A percentile compares a stretch with the other conserved stretches of the same genome.
These are phyloP conservation scores for Fraxinus paxiana DNA, from an alignment of 305 asterid species.

Conservation along the genomic window DNA sequence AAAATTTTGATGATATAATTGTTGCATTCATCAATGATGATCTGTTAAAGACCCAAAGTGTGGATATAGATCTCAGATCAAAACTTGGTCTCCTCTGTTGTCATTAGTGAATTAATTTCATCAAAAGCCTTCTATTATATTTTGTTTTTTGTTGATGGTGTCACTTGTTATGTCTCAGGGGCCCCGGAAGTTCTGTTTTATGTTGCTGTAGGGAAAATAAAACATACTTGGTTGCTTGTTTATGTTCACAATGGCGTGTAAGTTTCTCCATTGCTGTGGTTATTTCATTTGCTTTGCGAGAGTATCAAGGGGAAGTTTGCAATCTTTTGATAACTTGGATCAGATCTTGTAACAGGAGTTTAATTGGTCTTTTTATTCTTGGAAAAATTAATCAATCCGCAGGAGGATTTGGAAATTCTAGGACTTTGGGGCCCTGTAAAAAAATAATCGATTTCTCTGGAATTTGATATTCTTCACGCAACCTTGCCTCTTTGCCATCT, in stretches of 20 bases:
- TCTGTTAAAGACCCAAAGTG: conserved; percentile 32
- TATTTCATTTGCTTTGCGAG: not conserved
- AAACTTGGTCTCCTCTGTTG: not conserved
- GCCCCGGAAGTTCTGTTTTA: not conserved
- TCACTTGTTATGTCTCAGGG: not conserved
- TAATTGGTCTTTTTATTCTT: not conserved
- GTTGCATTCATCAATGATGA: conserved; percentile 30
- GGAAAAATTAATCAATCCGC: not conserved
- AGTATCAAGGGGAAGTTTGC: not conserved
- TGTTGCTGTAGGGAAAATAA: not conserved
- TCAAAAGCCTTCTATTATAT: not conserved
- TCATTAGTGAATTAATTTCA: not conserved
- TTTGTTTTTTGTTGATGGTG: not conserved
- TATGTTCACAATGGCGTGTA: not conserved
- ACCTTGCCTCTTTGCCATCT: too few species aligned
- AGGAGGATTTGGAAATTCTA: not conserved
- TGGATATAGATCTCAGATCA: conserved; percentile 4
- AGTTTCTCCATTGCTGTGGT: not conserved
- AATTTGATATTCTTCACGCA: too few species aligned
- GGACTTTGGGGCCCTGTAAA: not conserved
- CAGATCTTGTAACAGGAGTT: not conserved
- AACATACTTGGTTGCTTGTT: not conserved
- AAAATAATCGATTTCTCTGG: not conserved
- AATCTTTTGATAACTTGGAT: not conserved
- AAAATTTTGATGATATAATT: conserved; percentile 43